Percentiles rank a stretch among this genome's conserved stretches.
Evolutionary conservation across 352 stramenopile species (phyloP).

Genomic region (Aphanomyces cochlioides): DNA sequence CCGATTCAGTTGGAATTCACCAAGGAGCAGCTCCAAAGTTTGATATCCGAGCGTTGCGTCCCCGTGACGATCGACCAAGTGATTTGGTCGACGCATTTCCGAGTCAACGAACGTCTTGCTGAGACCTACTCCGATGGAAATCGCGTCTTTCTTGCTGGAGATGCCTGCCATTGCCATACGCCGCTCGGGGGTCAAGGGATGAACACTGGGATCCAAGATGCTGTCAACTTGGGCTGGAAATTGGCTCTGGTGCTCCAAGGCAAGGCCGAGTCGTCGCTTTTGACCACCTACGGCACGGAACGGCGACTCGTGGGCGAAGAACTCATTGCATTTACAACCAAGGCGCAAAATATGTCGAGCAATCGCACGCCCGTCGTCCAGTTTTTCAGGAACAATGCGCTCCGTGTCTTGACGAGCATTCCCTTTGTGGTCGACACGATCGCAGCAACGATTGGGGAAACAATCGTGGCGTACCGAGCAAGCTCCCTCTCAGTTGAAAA

Average conservation of each 20-base stretch:
- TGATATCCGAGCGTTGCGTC: background rate
- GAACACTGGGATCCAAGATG: constrained; percentile 25
- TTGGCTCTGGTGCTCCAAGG: constrained; percentile 10
- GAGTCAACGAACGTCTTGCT: constrained; percentile 14
- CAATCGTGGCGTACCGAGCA: background rate
- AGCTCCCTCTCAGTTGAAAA: constrained; percentile 7
- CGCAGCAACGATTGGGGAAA: constrained; percentile 1
- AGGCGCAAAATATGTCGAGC: background rate
- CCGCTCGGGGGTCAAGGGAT: constrained; percentile 15
- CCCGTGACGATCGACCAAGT: background rate
- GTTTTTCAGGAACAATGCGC: background rate
- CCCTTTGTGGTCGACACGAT: background rate
- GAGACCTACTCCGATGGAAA: constrained; percentile 1
- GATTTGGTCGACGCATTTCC: constrained; percentile 15
- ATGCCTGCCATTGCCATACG: constrained; percentile 20
- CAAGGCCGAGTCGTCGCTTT: background rate
- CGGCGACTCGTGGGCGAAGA: constrained; percentile 12
- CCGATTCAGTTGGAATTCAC: constrained; percentile 13
- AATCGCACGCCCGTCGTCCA: constrained; percentile 4
- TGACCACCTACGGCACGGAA: constrained; percentile 3
- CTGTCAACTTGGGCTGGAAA: constrained; percentile 27
- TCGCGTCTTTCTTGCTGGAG: constrained; percentile 17
- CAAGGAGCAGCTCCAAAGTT: background rate
- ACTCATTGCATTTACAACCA: constrained; percentile 15
- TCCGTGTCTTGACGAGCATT: background rate